Evolutionary conservation across 2,329 filamentous ascomycete species (phyloP).

Genomic region (Botrytis medusae): DNA sequence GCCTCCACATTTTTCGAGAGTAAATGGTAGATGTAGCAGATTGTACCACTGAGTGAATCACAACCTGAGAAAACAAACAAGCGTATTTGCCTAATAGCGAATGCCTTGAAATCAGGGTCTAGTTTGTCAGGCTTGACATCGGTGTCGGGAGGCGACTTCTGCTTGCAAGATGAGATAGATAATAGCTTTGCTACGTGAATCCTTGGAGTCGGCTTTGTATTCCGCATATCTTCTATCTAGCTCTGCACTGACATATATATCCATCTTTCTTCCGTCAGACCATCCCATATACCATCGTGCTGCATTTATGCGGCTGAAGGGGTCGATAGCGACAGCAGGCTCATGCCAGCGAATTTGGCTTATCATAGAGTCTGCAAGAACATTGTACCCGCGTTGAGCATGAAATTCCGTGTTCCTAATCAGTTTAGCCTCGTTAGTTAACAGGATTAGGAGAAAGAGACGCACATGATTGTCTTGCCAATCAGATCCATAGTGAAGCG

Average conservation of each 20-base stretch:
- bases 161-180: constrained; percentile 16
- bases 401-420: constrained; percentile 7
- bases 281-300: constrained; percentile 25
- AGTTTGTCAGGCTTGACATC: background rate
- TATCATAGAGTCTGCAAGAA: constrained; percentile 26
- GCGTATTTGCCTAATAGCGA: constrained; percentile 1
- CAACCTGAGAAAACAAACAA: constrained; percentile 34
- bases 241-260: constrained; percentile 29
- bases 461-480: constrained; percentile 23
- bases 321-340: constrained; percentile 24
- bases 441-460: background rate
- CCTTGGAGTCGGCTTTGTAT: background rate
- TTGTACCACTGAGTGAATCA: constrained; percentile 29
- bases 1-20: constrained; percentile 26
- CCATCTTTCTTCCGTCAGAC: constrained; percentile 28
- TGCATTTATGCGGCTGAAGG: background rate
- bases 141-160: background rate
- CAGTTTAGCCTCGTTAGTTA: background rate
- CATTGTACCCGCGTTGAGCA: constrained; percentile 14
- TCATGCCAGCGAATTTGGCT: constrained; percentile 30
- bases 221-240: constrained; percentile 29
- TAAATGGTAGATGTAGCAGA: constrained; percentile 26
- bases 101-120: background rate
- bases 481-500: constrained; percentile 33
- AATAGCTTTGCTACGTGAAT: constrained; percentile 17